A percentile compares a stretch with the other conserved stretches of the same genome.
Evolutionary conservation across 257 asterid genomes (phyloP).

Genomic region (Gentiana macrophylla): DNA sequence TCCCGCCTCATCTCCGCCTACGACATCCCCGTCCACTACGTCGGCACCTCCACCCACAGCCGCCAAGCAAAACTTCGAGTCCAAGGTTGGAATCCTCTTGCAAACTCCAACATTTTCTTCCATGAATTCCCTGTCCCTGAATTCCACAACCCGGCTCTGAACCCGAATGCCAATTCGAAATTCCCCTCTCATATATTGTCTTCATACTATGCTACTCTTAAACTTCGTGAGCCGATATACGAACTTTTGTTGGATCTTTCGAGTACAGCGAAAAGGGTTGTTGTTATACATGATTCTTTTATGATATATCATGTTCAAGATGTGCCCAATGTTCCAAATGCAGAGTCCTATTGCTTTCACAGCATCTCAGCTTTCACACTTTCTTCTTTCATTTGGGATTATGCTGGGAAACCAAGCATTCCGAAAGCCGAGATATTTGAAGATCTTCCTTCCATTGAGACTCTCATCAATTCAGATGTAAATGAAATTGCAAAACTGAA

Average conservation of each 20-base stretch:
- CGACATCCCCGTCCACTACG: constrained; percentile 8
- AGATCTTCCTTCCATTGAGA: not conserved
- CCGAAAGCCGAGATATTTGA: constrained; percentile 6
- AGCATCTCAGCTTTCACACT: constrained; percentile 28
- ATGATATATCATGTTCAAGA: constrained; percentile 48
- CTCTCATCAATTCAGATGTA: too few species aligned
- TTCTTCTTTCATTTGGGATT: constrained; percentile 15
- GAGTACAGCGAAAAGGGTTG: constrained; percentile 9
- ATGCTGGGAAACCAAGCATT: constrained; percentile 9
- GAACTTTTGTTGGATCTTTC: constrained; percentile 17
- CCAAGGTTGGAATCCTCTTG: constrained; percentile 1
- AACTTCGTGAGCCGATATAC: constrained; percentile 26
- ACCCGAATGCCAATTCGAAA: constrained; percentile 25
- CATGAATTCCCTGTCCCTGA: constrained; percentile 3
- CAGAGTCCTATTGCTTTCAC: constrained; percentile 34
- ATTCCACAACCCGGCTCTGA: constrained; percentile 17
- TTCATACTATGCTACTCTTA: constrained; percentile 13
- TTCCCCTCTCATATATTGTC: constrained; percentile 43
- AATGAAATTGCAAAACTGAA: too few species aligned
- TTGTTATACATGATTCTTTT: constrained; percentile 33
- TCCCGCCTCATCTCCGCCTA: constrained; percentile 13
- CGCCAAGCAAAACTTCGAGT: constrained; percentile 3
- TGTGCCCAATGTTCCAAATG: constrained; percentile 22
- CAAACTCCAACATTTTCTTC: constrained; percentile 6
- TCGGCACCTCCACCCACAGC: constrained; percentile 5